Conservation (phyloP, 495 filamentous ascomycete species). For the Podospora conica region DNA sequence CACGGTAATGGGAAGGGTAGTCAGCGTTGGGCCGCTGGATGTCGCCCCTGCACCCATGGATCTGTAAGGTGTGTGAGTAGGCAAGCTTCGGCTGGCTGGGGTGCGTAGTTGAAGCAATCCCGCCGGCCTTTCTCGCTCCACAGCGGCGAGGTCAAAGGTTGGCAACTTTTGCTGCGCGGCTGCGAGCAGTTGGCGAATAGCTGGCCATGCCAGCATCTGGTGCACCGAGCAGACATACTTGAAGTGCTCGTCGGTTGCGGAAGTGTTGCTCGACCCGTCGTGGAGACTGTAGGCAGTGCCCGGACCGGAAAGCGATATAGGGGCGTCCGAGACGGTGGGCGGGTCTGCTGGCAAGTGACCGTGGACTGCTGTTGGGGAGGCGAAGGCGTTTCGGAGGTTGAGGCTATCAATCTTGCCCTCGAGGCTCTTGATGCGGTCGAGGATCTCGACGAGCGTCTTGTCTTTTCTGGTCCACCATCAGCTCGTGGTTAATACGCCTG, state of each 20-base stretch:
- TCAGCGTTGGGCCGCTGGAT: neutral
- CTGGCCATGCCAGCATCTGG: slow-evolving; percentile 54
- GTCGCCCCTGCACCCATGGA: neutral
- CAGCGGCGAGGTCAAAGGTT: slow-evolving; percentile 24
- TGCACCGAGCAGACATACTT: slow-evolving; percentile 50
- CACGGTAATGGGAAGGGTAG: slow-evolving; percentile 3
- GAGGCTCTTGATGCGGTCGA: slow-evolving; percentile 48
- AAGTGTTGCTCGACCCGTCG: slow-evolving; percentile 9
- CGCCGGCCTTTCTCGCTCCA: slow-evolving; percentile 43
- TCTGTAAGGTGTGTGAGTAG: slow-evolving; percentile 4
- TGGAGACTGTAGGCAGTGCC: slow-evolving; percentile 6
- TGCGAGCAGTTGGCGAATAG: slow-evolving; percentile 43
- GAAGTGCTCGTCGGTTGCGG: slow-evolving; percentile 26
- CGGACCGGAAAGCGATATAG: neutral
- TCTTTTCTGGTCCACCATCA: slow-evolving; percentile 46
- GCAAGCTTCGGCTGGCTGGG: slow-evolving; percentile 4
- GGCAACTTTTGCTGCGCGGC: slow-evolving; percentile 24
- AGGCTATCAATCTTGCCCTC: slow-evolving; percentile 46
- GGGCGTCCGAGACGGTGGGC: neutral
- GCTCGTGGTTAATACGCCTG: neutral
- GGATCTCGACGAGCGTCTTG: slow-evolving; percentile 54
- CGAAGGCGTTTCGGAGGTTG: slow-evolving; percentile 19
- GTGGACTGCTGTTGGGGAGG: slow-evolving; percentile 19
- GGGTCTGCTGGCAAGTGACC: neutral
- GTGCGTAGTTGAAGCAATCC: slow-evolving; percentile 38